phyloP scores from a whole-genome alignment of 345 rosid species.

The Gossypium ekmanianum region DNA sequence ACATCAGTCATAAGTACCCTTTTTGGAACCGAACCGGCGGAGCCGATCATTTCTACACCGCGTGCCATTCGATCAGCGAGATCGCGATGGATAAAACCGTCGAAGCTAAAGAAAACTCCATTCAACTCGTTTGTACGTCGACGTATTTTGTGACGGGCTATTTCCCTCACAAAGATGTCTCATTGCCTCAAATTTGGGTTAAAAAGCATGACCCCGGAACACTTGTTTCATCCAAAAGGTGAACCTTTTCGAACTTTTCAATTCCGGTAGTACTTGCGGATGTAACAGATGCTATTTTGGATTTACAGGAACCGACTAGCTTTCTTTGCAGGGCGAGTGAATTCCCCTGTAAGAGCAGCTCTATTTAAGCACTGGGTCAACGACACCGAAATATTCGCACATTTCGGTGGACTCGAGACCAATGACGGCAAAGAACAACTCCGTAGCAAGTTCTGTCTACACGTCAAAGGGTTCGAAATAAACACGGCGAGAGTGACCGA shows the following conservation, averaged over 20 bases:
- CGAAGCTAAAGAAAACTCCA: slow-evolving; percentile 39
- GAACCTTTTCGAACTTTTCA: background rate
- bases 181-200: slow-evolving; percentile 57
- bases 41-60: slow-evolving; percentile 52
- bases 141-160: slow-evolving; percentile 40
- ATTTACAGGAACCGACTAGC: slow-evolving; percentile 45
- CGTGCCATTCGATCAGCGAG: slow-evolving; percentile 47
- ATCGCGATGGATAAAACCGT: slow-evolving; percentile 37
- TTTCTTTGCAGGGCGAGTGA: slow-evolving; percentile 48
- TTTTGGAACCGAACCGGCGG: slow-evolving; percentile 53
- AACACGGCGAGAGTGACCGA: slow-evolving; percentile 50
- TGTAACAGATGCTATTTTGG: background rate
- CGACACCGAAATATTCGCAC: slow-evolving; percentile 42
- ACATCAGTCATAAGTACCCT: slow-evolving; percentile 40
- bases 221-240: slow-evolving; percentile 36
- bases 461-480: slow-evolving; percentile 52
- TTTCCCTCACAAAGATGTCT: slow-evolving; percentile 46
- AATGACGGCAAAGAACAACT: slow-evolving; percentile 41
- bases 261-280: no score
- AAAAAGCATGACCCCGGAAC: slow-evolving; percentile 11
- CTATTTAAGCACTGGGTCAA: slow-evolving; percentile 40
- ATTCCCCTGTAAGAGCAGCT: slow-evolving; percentile 44
- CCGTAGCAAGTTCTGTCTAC: slow-evolving; percentile 53
- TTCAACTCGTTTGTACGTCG: slow-evolving; percentile 55
- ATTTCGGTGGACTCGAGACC: slow-evolving; percentile 38